Conservation (phyloP, 108 stramenopile species). For the Schizochytrium sp. region DNA sequence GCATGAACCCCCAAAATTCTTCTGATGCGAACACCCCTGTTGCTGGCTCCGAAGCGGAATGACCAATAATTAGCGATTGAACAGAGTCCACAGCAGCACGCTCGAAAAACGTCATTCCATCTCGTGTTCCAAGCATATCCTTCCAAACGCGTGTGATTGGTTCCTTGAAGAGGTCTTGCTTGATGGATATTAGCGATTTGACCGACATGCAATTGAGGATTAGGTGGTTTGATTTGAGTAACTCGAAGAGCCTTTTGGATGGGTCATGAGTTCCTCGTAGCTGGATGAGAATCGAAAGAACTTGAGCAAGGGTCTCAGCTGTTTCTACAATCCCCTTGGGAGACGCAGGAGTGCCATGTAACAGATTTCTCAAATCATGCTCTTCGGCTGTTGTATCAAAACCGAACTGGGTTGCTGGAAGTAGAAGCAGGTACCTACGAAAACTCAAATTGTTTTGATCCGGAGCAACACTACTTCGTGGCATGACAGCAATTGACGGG, state of each 20-base stretch:
- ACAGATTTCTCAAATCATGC: neutral
- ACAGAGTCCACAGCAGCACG: conserved; percentile 9
- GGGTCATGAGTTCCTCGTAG: neutral
- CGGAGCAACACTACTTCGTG: conserved; percentile 56
- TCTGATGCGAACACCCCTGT: conserved; percentile 40
- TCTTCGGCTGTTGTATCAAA: conserved; percentile 30
- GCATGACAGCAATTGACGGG: conserved; percentile 46
- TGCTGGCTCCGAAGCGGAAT: neutral
- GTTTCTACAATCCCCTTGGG: conserved; percentile 8
- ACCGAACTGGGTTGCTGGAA: conserved; percentile 36
- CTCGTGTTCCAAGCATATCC: neutral
- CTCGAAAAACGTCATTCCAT: neutral
- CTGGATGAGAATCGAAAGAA: conserved; percentile 50
- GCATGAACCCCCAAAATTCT: neutral
- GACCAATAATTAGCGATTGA: conserved; percentile 21
- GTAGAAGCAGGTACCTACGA: conserved; percentile 43
- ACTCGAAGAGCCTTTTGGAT: conserved; percentile 29
- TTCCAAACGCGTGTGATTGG: conserved; percentile 22
- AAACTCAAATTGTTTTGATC: conserved; percentile 57
- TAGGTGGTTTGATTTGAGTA: conserved; percentile 55
- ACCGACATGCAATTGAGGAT: conserved; percentile 62
- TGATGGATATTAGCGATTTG: conserved; percentile 56
- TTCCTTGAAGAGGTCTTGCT: neutral
- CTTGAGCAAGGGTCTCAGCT: conserved; percentile 27
- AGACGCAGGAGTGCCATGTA: neutral